Base-by-base conservation (phyloP, 1,284 basidiomycete genomes). In the Prillingera fragicola region DNA sequence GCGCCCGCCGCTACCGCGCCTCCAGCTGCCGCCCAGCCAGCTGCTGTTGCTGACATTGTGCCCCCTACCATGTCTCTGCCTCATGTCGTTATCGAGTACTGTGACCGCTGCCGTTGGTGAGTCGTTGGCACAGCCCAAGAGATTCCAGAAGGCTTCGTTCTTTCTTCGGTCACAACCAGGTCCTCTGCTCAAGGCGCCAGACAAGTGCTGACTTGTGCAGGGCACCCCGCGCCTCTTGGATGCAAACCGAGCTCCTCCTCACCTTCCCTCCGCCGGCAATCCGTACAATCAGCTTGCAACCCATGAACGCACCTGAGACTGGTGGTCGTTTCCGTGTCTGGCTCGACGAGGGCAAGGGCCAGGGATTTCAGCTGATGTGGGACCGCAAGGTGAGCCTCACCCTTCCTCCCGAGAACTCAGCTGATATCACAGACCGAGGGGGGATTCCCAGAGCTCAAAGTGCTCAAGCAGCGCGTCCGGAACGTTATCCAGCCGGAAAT, bases 291-390 rank as follows among this genome's bases (percentile, higher is more conserved):
- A 78, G 81, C 8, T 73, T 92, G 44, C 67, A 86, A 22, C 89
- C 90, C 13, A 74, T 82, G 41, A 86, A 82, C 59, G 65, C 80
- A 14, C 84, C 86, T 14, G 87, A 90, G 54, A 86, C 88, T 7
- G 84, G 81, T 26, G 89, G 89, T 18, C 77, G 87, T 21, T 95
- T 94, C 67, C 79, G 89, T 21, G 81, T 92, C 14, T 94, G 89
- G 89, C 69, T 92, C 22, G 77, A 77, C 27, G 19, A 46, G 8
- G 57, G 65, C 64, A 18, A 72, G 15, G 54, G 46, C 3, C 33
- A 69, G 15, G 65, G 67, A 4, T 66, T 70, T 12, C 49, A 65
- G 36, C 49, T 71, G 8, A 60, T 61, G 2, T 72, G 70, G 72
- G 71, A 73, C 44, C 34, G 71, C 1, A 72, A 73, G 62, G 61